Evolutionary conservation across 176 grass and related monocot species (phyloP).

Genomic region (Puccinellia tenuiflora): DNA sequence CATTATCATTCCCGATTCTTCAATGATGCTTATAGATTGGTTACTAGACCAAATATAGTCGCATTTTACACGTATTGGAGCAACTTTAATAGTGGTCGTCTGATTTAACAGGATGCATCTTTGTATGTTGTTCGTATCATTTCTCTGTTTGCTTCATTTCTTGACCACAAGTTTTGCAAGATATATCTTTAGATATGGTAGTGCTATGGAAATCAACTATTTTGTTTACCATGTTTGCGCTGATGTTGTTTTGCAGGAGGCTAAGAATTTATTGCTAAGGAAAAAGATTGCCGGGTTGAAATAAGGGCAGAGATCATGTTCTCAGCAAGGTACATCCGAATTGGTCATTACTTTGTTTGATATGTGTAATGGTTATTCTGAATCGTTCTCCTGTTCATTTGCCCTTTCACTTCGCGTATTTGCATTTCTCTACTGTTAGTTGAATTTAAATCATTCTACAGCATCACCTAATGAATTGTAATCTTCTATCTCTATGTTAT

Average conservation of each 20-base stretch:
- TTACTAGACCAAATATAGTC: background rate
- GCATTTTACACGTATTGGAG: background rate
- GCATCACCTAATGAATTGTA: background rate
- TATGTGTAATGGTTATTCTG: background rate
- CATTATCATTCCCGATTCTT: background rate
- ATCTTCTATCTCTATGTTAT: background rate
- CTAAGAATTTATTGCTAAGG: background rate
- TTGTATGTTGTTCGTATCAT: background rate
- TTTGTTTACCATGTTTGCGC: background rate
- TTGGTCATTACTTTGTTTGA: background rate
- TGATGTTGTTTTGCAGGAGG: constrained; percentile 25
- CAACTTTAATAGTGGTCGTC: background rate
- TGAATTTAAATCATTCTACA: background rate
- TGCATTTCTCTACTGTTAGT: background rate
- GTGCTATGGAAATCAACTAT: background rate
- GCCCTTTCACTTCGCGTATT: background rate
- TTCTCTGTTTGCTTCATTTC: background rate
- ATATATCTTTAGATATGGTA: background rate
- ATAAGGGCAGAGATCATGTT: constrained; percentile 11
- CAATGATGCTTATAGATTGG: background rate
- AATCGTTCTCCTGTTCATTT: background rate
- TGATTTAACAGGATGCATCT: background rate
- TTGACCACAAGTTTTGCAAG: background rate
- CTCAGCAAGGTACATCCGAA: background rate
- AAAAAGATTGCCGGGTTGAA: constrained; percentile 6